Base-by-base conservation (phyloP, 2,329 filamentous ascomycete species). In the Graphium sp. region DNA sequence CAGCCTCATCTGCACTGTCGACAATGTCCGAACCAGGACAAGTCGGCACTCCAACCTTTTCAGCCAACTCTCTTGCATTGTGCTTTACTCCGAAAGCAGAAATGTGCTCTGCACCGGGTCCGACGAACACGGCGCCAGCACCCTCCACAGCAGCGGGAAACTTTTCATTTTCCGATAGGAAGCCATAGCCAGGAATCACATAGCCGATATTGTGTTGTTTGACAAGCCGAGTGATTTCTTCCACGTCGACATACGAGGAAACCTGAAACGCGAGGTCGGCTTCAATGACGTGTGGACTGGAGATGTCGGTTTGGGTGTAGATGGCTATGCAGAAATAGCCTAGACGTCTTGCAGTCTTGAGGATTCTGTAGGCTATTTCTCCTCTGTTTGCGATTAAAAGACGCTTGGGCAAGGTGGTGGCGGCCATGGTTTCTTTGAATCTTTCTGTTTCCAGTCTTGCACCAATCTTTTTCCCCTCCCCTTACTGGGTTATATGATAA, bases 171-270 rank as follows among this genome's bases (percentile, higher is more conserved):
- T 76, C 71, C 5, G 60, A 66, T 4, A 76, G 45, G 35, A 74
- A 76, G 2, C 72, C 72, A 48, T 76, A 76, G 4, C 72, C 71
- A 0, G 71, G 69, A 26, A 74, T 66, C 11, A 78, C 60, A 4
- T 65, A 66, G 35, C 74, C 53, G 7, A 48, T 60, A 3, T 48
- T 38, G 13, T 58, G 49, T 60, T 3, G 34, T 32, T 25, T 41
- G 38, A 14, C 34, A 36, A 21, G 39, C 33, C n/a, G 35, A 28
- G 6, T 31, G 56, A 11, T 51, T 44, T 1, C 61, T 61, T 1
- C 15, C 23, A 25, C 18, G n/a, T 25, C 23, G 12, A 25, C 13
- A 25, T 25, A 25, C 5, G 23, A 13, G 13, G 52, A 45, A 2
- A 73, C 51, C 1, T 63, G 42, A 5, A 65, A 47, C 3, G 66